Base-by-base conservation (phyloP, 2,329 filamentous ascomycete species). In the Aspergillus thermomutatus region DNA sequence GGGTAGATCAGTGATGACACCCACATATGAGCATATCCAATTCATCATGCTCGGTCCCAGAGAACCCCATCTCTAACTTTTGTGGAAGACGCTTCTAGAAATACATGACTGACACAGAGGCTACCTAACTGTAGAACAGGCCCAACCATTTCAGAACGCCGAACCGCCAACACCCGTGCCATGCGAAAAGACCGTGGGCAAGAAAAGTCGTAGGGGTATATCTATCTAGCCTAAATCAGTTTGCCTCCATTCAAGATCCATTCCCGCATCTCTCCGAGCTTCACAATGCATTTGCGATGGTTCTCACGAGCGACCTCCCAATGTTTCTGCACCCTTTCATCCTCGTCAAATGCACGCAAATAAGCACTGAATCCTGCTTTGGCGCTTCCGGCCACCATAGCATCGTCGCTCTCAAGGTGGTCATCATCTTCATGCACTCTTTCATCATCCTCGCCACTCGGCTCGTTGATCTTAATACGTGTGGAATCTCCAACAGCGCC, bases 401-500 rank as follows among this genome's bases (percentile, higher is more conserved):
- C 60, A 28, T 73, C 71, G 14, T 72, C 68, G n/a, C 60, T 54
- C 9, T 69, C 67, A 17, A 63, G 63, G 14, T 58, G 60, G 2
- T 64, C 64, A 26, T 60, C 52, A 17, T 56, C 53, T 4, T 53
- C 60, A 21, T 55, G 56, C 17, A 62, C 60, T n/a, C 57, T 61
- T 14, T 56, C 61, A 27, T 66, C 65, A 6, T 63, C 66, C 27
- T 69, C 66, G 26, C 66, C 65, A 11, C 11, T 26, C 43, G 21
- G 43, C 5, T 56, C 62, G 21, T 69, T 61, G 4, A 75, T 60
- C 19, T 69, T 68, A 3, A 77, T 55, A 41, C 69, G 66, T 2
- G 64, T 50, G 1, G 73, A 72, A 58, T 84, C 82, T 4, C 83
- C 83, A 7, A 78, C 72, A 2, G 80, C 78, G 37, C 77, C 77